Conservation (phyloP, 345 rosid genomes). For the Sisymbrium irio region DNA sequence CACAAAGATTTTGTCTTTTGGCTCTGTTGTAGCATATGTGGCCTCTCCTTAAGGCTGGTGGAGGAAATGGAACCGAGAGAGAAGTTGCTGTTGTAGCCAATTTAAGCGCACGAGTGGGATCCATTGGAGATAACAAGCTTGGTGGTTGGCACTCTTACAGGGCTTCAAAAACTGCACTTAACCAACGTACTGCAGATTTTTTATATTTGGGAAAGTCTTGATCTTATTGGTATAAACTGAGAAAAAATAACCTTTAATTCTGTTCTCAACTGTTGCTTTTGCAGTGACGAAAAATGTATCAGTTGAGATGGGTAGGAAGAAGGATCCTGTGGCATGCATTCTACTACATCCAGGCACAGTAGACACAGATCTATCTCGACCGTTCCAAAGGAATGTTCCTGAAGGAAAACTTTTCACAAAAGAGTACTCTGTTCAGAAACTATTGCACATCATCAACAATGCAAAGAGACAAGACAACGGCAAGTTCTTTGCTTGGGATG, state of each 20-base stretch:
- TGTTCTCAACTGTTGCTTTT: conserved; percentile 3
- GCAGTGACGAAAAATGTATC: conserved; percentile 74
- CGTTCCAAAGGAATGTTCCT: conserved; percentile 82
- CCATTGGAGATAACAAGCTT: conserved; percentile 75
- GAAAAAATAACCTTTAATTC: background rate
- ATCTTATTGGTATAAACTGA: background rate
- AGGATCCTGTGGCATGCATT: conserved; percentile 74
- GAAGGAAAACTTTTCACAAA: conserved; percentile 76
- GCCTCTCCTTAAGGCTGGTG: conserved; percentile 89
- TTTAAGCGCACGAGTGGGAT: conserved; percentile 87
- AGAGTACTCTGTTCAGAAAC: conserved; percentile 77
- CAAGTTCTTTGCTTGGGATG: conserved; percentile 96
- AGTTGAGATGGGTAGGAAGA: conserved; percentile 69
- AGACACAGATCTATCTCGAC: conserved; percentile 86
- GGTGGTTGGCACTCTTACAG: conserved; percentile 97
- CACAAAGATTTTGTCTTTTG: conserved; percentile 1
- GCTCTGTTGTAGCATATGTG: conserved; percentile 74
- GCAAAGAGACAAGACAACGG: conserved; percentile 68
- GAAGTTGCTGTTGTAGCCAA: conserved; percentile 86
- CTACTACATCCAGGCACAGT: conserved; percentile 95
- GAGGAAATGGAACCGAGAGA: conserved; percentile 62
- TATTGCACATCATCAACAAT: conserved; percentile 59
- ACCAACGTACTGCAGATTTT: conserved; percentile 52
- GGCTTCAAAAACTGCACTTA: conserved; percentile 82
- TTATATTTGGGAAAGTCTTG: background rate